A percentile compares a stretch with the other conserved stretches of the same genome.
phyloP scores from a whole-genome alignment of 2,329 filamentous ascomycete genomes.

The Salinomyces thailandicus region DNA sequence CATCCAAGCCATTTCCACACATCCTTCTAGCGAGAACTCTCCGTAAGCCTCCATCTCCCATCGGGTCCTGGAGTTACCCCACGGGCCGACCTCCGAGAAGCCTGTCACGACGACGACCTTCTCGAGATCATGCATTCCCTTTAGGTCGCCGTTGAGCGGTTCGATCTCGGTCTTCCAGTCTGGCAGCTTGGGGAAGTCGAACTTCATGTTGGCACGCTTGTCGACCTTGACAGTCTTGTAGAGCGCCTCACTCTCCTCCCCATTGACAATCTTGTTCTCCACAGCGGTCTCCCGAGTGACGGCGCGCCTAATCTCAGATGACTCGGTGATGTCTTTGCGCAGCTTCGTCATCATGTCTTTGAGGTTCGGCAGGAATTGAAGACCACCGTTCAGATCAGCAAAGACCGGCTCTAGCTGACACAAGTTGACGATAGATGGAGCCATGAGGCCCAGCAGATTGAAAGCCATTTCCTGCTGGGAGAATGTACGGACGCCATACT shows the following conservation, averaged over 20 bases:
- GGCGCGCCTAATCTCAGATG: slow-evolving; percentile 82
- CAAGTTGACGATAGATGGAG: slow-evolving; percentile 82
- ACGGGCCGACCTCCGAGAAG: slow-evolving; percentile 90
- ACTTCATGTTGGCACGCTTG: slow-evolving; percentile 95
- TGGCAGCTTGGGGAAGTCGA: slow-evolving; percentile 81
- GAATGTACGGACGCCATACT: slow-evolving; percentile 93
- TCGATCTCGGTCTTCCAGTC: slow-evolving; percentile 87
- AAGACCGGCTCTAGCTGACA: slow-evolving; percentile 94
- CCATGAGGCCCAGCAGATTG: slow-evolving; percentile 93
- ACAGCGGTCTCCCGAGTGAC: slow-evolving; percentile 93
- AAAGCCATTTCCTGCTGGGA: slow-evolving; percentile 99
- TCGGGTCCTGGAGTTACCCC: slow-evolving; percentile 94
- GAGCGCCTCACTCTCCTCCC: slow-evolving; percentile 78
- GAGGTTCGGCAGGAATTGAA: slow-evolving; percentile 93
- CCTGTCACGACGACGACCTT: slow-evolving; percentile 97
- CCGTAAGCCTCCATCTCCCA: slow-evolving; percentile 99
- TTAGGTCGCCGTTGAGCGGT: slow-evolving; percentile 76
- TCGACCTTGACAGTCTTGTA: slow-evolving; percentile 93
- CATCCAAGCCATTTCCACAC: slow-evolving; percentile 99
- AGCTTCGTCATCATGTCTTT: slow-evolving; percentile 90
- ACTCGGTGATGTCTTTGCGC: slow-evolving; percentile 89
- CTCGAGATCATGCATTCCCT: slow-evolving; percentile 97
- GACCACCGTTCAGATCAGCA: slow-evolving; percentile 91
- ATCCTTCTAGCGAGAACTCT: slow-evolving; percentile 93
- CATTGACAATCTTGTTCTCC: slow-evolving; percentile 95